Evolutionary conservation across 768 basidiomycete species (phyloP).

Genomic region (Rhizopogon sp.): DNA sequence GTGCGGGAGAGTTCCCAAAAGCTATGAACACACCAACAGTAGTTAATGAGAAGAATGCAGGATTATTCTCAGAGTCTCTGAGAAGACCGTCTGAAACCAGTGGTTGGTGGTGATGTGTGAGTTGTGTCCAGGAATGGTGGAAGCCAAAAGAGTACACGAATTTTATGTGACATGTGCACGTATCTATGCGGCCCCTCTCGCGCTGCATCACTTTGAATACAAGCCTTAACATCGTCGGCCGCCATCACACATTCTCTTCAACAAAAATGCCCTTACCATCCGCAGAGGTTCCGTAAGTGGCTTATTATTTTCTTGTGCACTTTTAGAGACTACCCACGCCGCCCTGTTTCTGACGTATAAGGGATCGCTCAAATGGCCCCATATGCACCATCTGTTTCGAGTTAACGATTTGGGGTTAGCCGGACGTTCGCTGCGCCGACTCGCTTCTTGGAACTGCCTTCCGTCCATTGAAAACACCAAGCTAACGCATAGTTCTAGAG

Average conservation of each 20-base stretch:
- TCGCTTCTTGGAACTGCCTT: background rate
- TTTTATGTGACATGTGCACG: background rate
- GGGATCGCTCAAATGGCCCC: background rate
- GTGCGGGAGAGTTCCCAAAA: constrained; percentile 1
- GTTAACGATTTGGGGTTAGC: background rate
- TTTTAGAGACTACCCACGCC: background rate
- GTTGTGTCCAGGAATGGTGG: background rate
- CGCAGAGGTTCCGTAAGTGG: constrained; percentile 15
- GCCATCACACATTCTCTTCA: constrained; percentile 2
- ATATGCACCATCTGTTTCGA: background rate
- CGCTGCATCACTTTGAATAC: constrained; percentile 1
- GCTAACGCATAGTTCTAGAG: constrained; percentile 8
- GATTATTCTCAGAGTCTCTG: constrained; percentile 7
- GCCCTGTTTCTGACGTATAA: background rate
- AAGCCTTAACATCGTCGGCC: background rate
- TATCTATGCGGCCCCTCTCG: constrained; percentile 7
- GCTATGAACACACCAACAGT: background rate
- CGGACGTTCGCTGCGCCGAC: background rate
- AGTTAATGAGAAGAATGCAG: constrained; percentile 12
- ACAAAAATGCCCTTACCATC: constrained; percentile 10
- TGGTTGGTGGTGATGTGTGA: constrained; percentile 6
- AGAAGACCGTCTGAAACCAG: constrained; percentile 2
- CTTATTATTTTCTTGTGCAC: background rate
- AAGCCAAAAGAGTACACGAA: background rate
- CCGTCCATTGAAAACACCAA: background rate